A percentile compares a stretch with the other conserved stretches of the same genome.
Conservation (phyloP, 805 yeast genomes). For the Saturnispora diversa region DNA sequence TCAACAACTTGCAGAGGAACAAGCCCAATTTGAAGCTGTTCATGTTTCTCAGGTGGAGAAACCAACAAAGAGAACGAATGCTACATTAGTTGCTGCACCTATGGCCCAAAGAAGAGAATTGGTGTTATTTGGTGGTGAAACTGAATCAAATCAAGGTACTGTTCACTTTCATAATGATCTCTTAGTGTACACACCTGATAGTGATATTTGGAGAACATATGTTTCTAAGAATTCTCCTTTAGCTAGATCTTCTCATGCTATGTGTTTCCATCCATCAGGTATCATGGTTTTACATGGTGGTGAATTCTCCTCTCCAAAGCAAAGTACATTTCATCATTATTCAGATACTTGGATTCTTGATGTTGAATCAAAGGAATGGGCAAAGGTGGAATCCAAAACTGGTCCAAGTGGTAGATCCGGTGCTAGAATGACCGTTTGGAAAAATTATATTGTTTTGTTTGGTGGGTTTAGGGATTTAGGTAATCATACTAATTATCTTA, state of each 20-base stretch:
- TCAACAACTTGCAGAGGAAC: slow-evolving; percentile 70
- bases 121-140: slow-evolving; percentile 86
- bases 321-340: slow-evolving; percentile 89
- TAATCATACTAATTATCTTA: slow-evolving; percentile 68
- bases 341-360: slow-evolving; percentile 96
- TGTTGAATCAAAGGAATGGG: slow-evolving; percentile 79
- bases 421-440: slow-evolving; percentile 86
- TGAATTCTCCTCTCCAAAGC: slow-evolving; percentile 94
- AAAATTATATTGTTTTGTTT: slow-evolving; percentile 72
- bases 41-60: slow-evolving; percentile 46
- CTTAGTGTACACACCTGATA: slow-evolving; percentile 62
- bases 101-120: slow-evolving; percentile 69
- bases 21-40: slow-evolving; percentile 68
- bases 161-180: slow-evolving; percentile 75
- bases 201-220: slow-evolving; percentile 71
- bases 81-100: slow-evolving; percentile 70
- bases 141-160: slow-evolving; percentile 33
- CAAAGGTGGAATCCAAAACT: slow-evolving; percentile 62
- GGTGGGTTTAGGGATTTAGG: slow-evolving; percentile 96
- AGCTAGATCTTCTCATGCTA: slow-evolving; percentile 88
- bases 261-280: slow-evolving; percentile 90
- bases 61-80: slow-evolving; percentile 67
- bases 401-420: slow-evolving; percentile 89
- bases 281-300: slow-evolving; percentile 86
- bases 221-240: slow-evolving; percentile 82